Evolutionary conservation across 805 yeast genomes (phyloP), one percentile per base, ranked within the genome.

Genomic region (Brettanomyces nanus): DNA sequence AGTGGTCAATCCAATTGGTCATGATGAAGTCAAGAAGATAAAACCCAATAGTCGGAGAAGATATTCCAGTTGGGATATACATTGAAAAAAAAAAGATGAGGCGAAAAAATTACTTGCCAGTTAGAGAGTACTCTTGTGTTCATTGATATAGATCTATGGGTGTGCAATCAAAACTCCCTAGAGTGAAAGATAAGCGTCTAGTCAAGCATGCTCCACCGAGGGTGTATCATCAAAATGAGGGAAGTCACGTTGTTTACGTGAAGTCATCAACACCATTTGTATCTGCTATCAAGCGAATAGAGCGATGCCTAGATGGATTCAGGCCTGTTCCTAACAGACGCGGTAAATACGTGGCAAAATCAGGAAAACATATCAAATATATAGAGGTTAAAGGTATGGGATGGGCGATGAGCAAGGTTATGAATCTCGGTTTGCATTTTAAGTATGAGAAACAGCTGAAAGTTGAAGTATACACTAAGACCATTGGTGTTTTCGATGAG

Each of bases 381-480:
- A 66, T 85, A 6, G 64, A 69, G 0, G 69, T 87, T 3, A 58
- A 73, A 38, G 96, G 94, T 0, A 77, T 85, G 81, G 95, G 95
- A 2, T 69, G 66, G 39, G 72, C 89, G 7, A 74, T 82, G 7
- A 77, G 71, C 35, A 80, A 73, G 48, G 75, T 80, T 0, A 43
- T 82, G n/a, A 63, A 77, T 11, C 44, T 87, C 1, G 95, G 75
- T 0, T 54, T 75, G 20, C 70, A 76, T 49, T 81, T 78, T 51
- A 72, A 73, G 47, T 62, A 60, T 13, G 69, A 71, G 25, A 61
- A 67, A 29, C 67, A 70, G 6, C 63, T 70, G 51, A 63, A 53
- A 41, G 74, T 84, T 6, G 85, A 81, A 10, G 49, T 83, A 1
- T 54, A 59, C 21, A 86, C 95, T 0, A 77, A 71, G 19, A 75